These are phyloP conservation scores for Geotrichum bryndzae DNA, from an alignment of 1,139 yeast genomes.

Conservation along the genomic window DNA sequence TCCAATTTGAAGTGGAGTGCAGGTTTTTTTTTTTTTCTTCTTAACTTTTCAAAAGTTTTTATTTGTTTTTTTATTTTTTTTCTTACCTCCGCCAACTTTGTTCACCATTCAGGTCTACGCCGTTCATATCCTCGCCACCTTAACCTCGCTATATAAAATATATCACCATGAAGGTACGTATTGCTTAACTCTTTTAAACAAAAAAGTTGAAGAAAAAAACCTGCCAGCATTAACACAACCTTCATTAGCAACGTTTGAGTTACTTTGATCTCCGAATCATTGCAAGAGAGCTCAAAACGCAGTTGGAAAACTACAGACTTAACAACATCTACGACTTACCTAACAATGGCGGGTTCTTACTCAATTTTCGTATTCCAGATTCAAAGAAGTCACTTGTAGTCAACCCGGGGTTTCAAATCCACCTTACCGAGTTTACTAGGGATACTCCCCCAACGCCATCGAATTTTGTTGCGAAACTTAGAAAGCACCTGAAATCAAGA, in stretches of 20 bases:
- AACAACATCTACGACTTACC: constrained; percentile 81
- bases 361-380: constrained; percentile 80
- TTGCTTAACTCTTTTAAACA: neutral
- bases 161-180: constrained; percentile 11
- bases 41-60: neutral
- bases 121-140: neutral
- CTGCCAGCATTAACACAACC: neutral
- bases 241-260: constrained; percentile 68
- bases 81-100: constrained; percentile 1
- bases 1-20: neutral
- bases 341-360: constrained; percentile 64
- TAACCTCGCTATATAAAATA: neutral
- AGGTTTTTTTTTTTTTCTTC: neutral
- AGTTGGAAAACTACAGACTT: constrained; percentile 60
- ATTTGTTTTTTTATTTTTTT: neutral
- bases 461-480: constrained; percentile 72
- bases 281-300: constrained; percentile 54
- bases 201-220: no score
- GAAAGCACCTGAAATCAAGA: constrained; percentile 80
- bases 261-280: constrained; percentile 75
- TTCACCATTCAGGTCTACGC: neutral
- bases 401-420: constrained; percentile 82
- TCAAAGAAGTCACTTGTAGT: constrained; percentile 68
- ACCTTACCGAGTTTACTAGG: constrained; percentile 73
- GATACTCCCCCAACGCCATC: constrained; percentile 78